Percentiles rank a stretch among this genome's conserved stretches.
phyloP scores from a whole-genome alignment of 495 filamentous ascomycete genomes.

The Amniculicola lignicola region DNA sequence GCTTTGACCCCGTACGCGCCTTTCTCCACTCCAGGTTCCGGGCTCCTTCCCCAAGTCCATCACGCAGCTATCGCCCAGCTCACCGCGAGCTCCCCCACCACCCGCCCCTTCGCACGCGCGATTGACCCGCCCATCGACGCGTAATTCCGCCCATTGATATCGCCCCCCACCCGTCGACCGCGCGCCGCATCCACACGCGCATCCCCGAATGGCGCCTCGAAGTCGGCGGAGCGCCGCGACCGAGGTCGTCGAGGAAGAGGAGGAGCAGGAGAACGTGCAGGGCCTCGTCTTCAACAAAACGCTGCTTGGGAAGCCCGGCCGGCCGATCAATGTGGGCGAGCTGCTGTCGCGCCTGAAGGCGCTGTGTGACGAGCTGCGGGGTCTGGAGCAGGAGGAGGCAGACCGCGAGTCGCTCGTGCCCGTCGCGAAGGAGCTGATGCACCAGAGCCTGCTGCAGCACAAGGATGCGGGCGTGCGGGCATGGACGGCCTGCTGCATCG shows the following conservation, averaged over 20 bases:
- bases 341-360: slow-evolving; percentile 75
- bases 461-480: slow-evolving; percentile 92
- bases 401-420: slow-evolving; percentile 74
- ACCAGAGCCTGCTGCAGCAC: slow-evolving; percentile 75
- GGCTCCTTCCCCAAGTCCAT: no score
- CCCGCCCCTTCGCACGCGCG: no score
- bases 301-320: slow-evolving; percentile 88
- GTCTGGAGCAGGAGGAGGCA: slow-evolving; percentile 82
- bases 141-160: no score
- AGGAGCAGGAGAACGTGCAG: slow-evolving; percentile 22
- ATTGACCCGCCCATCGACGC: no score
- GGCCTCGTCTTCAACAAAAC: slow-evolving; percentile 75
- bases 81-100: no score
- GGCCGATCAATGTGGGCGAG: slow-evolving; percentile 76
- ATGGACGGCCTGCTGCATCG: slow-evolving; percentile 81
- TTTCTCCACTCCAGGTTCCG: no score
- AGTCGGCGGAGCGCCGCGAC: slow-evolving; percentile 33
- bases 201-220: slow-evolving; percentile 31
- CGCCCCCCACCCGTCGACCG: no score
- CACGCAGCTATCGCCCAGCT: no score
- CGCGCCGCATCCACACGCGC: not conserved
- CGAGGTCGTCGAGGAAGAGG: slow-evolving; percentile 36
- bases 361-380: slow-evolving; percentile 77
- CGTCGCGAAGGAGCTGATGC: slow-evolving; percentile 85
- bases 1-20: no score